A percentile compares a stretch with the other conserved stretches of the same genome.
phyloP scores from a whole-genome alignment of 257 asterid genomes.

The Solanum commersonii region DNA sequence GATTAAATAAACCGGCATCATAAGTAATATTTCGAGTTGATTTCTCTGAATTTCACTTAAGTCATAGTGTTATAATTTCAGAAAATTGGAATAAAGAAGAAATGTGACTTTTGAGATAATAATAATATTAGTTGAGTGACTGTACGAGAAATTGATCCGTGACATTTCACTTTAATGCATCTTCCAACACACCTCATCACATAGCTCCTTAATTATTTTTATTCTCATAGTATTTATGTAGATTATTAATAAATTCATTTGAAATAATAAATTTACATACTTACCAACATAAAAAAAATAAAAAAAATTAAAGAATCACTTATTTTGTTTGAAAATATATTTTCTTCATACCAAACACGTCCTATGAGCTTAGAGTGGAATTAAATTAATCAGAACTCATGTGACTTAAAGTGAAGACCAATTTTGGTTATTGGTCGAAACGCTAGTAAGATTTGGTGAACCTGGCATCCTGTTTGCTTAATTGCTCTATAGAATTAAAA shows the following conservation, averaged over 20 bases:
- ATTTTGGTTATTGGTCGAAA: too few species aligned
- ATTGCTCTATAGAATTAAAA: not conserved
- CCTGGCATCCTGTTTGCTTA: not conserved
- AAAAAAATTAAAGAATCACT: too few species aligned
- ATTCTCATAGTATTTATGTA: not conserved
- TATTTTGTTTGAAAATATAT: too few species aligned
- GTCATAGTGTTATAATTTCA: not conserved
- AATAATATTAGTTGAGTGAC: not conserved
- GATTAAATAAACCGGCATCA: not conserved
- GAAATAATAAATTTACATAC: not conserved
- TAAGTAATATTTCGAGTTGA: not conserved
- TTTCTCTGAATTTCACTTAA: not conserved
- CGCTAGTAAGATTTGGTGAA: too few species aligned
- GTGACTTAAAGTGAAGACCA: not conserved
- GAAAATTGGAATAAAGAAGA: too few species aligned
- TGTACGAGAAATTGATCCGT: not conserved
- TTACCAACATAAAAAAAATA: not conserved
- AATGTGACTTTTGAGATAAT: too few species aligned
- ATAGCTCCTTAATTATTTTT: too few species aligned
- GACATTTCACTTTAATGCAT: not conserved
- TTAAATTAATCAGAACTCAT: not conserved
- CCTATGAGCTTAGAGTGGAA: not conserved
- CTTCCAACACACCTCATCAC: not conserved
- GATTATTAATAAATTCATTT: not conserved
- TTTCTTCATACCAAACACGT: not conserved